Evolutionary conservation across 345 rosid species (phyloP).

Genomic region (Citrus sp.): DNA sequence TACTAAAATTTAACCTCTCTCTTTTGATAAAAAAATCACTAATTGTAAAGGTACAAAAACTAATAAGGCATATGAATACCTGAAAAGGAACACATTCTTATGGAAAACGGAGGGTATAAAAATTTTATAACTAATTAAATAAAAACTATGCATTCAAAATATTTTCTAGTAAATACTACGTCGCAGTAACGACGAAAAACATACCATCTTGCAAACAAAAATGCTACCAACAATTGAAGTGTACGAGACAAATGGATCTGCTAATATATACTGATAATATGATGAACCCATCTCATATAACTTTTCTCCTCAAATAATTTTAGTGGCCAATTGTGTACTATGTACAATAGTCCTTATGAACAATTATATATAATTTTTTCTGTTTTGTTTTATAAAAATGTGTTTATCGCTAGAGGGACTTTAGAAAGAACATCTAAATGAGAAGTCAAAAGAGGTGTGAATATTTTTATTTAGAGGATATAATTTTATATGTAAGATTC

Average conservation of each 20-base stretch:
- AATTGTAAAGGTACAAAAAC: not conserved
- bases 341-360: too few relatives aligned
- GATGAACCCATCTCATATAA: too few relatives aligned
- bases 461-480: too few relatives aligned
- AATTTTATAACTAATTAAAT: not conserved
- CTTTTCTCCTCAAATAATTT: too few relatives aligned
- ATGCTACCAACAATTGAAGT: constrained; percentile 53
- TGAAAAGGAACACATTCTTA: constrained; percentile 1
- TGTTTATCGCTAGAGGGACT: too few relatives aligned
- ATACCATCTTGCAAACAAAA: constrained; percentile 56
- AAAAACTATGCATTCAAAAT: not conserved
- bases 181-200: not conserved
- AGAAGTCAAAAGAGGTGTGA: too few relatives aligned
- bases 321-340: too few relatives aligned
- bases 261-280: constrained; percentile 15
- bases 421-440: too few relatives aligned
- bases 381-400: too few relatives aligned
- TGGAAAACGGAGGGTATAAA: not conserved
- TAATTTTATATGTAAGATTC: too few relatives aligned
- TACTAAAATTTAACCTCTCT: not conserved
- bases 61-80: constrained; percentile 16
- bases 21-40: not conserved
- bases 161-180: not conserved
- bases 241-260: constrained; percentile 53
- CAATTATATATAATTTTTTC: too few relatives aligned